Evolutionary conservation across 257 asterid genomes (phyloP).

Genomic region (Plantago elongata): DNA sequence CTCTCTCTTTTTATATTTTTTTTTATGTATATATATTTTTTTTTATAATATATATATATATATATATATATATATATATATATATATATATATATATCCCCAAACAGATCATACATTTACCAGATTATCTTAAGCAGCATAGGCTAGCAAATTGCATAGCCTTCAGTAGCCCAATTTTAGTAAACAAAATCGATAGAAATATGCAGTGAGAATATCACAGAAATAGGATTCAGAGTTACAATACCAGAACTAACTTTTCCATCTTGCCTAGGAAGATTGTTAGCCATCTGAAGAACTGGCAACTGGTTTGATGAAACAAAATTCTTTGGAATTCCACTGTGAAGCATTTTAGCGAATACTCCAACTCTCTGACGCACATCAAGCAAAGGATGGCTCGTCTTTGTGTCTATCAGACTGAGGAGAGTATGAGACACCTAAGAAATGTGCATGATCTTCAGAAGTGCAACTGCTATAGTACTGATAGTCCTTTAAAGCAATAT

Average conservation of each 20-base stretch:
- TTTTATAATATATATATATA: too few species aligned
- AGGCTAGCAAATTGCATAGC: not conserved
- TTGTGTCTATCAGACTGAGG: slow-evolving; percentile 74
- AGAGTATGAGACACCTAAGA: slow-evolving; percentile 94
- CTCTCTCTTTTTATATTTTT: too few species aligned
- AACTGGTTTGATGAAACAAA: slow-evolving; percentile 50
- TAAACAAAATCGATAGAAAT: slow-evolving; percentile 9
- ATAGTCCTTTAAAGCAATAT: slow-evolving; percentile 22
- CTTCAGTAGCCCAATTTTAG: not conserved
- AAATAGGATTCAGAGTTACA: slow-evolving; percentile 18
- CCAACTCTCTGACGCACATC: slow-evolving; percentile 68
- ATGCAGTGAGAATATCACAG: slow-evolving; percentile 18
- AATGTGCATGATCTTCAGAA: slow-evolving; percentile 30
- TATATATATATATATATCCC: too few species aligned
- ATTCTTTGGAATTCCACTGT: slow-evolving; percentile 73
- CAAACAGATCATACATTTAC: too few species aligned
- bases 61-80: too few species aligned
- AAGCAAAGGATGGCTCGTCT: slow-evolving; percentile 64
- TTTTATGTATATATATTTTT: too few species aligned
- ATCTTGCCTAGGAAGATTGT: slow-evolving; percentile 29
- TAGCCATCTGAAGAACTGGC: slow-evolving; percentile 31
- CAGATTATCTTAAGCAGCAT: too few species aligned
- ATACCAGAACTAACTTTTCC: slow-evolving; percentile 52
- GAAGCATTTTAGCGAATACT: slow-evolving; percentile 79
- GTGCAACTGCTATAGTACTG: slow-evolving; percentile 7